Evolutionary conservation across 352 stramenopile genomes (phyloP).

Genomic region (Blastocystis sp.): DNA sequence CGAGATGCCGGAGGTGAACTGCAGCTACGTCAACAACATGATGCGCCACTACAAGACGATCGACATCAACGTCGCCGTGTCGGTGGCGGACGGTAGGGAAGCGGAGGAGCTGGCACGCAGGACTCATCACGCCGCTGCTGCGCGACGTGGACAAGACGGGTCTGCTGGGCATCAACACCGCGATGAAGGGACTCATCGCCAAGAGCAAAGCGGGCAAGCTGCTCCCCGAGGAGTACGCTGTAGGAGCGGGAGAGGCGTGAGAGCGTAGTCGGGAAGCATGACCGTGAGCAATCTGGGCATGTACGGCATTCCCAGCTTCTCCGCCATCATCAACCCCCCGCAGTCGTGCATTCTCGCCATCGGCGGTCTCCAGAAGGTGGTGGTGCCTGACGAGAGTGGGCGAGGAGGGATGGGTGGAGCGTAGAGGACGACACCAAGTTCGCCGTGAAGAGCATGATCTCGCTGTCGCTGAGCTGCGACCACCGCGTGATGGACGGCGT

Average conservation of each 20-base stretch:
- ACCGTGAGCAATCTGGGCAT: constrained; percentile 96
- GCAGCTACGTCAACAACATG: constrained; percentile 64
- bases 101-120: constrained; percentile 61
- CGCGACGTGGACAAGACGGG: constrained; percentile 80
- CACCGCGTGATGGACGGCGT: constrained; percentile 90
- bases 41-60: constrained; percentile 76
- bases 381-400: constrained; percentile 62
- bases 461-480: constrained; percentile 73
- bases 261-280: constrained; percentile 86
- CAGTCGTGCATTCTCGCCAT: constrained; percentile 95
- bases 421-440: constrained; percentile 57
- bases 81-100: constrained; percentile 66
- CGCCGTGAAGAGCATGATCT: constrained; percentile 59
- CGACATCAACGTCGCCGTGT: constrained; percentile 93
- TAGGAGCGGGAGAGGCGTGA: background rate
- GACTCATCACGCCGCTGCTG: constrained; percentile 96
- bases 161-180: constrained; percentile 81
- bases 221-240: constrained; percentile 87
- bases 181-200: constrained; percentile 89
- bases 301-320: constrained; percentile 96
- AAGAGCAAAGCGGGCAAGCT: constrained; percentile 87
- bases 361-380: constrained; percentile 76
- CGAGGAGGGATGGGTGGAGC: background rate
- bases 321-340: constrained; percentile 92
- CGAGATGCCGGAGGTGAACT: constrained; percentile 86